These are phyloP conservation scores for Achaetomiella virescens DNA, from an alignment of 495 filamentous ascomycete genomes.

Conservation along the genomic window DNA sequence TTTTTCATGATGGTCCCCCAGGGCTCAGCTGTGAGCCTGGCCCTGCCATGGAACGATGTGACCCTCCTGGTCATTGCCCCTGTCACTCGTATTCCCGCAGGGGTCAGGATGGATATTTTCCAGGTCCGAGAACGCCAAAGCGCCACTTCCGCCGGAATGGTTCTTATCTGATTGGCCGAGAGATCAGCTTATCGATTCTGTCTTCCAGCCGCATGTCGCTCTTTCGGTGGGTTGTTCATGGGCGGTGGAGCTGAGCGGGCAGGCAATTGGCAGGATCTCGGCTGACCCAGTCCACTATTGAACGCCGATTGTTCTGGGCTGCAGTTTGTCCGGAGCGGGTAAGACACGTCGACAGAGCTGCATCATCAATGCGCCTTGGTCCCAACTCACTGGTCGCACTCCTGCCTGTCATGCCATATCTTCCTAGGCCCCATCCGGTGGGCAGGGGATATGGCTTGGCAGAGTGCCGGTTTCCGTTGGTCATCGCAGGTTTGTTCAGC, in stretches of 20 bases:
- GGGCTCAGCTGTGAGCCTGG: neutral
- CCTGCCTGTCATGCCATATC: too few species aligned
- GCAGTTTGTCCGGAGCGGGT: neutral
- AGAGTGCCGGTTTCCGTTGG: too few species aligned
- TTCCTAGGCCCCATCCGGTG: too few species aligned
- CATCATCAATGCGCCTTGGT: neutral
- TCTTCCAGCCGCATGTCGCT: slow-evolving; percentile 5
- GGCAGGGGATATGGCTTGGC: too few species aligned
- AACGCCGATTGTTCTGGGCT: slow-evolving; percentile 7
- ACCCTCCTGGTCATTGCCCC: neutral
- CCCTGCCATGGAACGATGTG: neutral
- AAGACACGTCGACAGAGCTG: neutral
- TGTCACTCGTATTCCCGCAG: slow-evolving; percentile 4
- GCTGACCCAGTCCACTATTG: neutral
- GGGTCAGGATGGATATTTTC: neutral
- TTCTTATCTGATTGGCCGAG: slow-evolving; percentile 1
- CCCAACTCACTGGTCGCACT: neutral
- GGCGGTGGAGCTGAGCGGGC: neutral
- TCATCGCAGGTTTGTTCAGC: too few species aligned
- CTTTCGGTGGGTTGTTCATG: neutral
- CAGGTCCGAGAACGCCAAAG: neutral
- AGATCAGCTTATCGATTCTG: neutral
- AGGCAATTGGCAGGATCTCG: neutral
- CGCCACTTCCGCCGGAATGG: neutral
- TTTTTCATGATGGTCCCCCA: neutral